Evolutionary conservation across 2,329 filamentous ascomycete species (phyloP), one percentile per base, ranked within the genome.

Genomic region (Paraphoma sp.): DNA sequence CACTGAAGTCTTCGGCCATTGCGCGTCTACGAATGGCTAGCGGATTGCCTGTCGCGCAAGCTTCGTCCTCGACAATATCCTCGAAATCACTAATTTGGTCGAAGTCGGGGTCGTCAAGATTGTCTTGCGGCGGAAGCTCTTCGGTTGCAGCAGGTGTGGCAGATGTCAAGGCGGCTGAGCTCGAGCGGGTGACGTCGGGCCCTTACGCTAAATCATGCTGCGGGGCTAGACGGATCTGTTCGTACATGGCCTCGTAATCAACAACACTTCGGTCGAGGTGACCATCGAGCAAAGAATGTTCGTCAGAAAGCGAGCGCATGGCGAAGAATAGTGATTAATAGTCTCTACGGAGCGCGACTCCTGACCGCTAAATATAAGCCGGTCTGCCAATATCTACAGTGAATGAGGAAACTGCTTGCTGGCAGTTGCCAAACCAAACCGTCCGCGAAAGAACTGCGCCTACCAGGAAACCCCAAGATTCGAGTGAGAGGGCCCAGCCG

Each of bases 1-100:
- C 83, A 60, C 65, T 70, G 67, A 74, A 76, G 64, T 76, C 73
- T 41, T 63, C 67, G 8, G 70, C 67, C 71, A 74, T 74, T 64
- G 62, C 60, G 65, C 60, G 62, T 57, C 52, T 62, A 43, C 55
- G 62, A 50, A 61, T 43, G 10, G 54, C 52, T 14, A 28, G 8
- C 5, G 62, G 53, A 18, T 63, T 45, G 29, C 56, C 23, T 18
- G 45, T 49, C 23, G 28, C 44, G 40, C 41, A 44, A 8, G 56
- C 47, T 41, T 52, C 48, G 14, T 45, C 56, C 6, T 61, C 23
- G 12, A 48, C 36, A n/a, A 65, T 53, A 17, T 62, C 54, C 1
- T 53, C 54, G 8, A 57, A 23, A n/a, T 63, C 58, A 29, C 48
- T 58, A 30, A 63, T 51, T 16, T 16, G 40, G 50, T 63, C 62